Conservation (phyloP, 306 rosid species). For the Trifolium subterraneum region DNA sequence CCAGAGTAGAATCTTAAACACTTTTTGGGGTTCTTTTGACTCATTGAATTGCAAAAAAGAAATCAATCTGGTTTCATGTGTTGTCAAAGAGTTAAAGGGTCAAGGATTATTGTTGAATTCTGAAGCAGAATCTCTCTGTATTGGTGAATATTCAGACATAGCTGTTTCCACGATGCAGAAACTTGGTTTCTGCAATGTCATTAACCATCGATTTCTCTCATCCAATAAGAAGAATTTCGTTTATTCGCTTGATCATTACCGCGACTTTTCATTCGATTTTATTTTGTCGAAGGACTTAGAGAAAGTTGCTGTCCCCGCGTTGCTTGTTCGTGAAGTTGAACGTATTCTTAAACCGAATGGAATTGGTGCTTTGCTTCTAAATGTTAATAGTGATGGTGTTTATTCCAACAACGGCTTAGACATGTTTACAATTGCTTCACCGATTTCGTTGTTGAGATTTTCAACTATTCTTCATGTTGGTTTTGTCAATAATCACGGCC, state of each 20-base stretch:
- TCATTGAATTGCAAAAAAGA: slow-evolving; percentile 51
- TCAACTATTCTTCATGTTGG: slow-evolving; percentile 73
- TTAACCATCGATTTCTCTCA: slow-evolving; percentile 54
- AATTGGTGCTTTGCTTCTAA: slow-evolving; percentile 66
- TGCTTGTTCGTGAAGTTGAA: slow-evolving; percentile 79
- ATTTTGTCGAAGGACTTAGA: slow-evolving; percentile 71
- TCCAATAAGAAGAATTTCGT: slow-evolving; percentile 51
- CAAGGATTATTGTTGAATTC: slow-evolving; percentile 50
- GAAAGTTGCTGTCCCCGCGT: slow-evolving; percentile 70
- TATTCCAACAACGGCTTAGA: slow-evolving; percentile 33
- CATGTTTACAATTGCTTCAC: slow-evolving; percentile 66
- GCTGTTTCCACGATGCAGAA: slow-evolving; percentile 56
- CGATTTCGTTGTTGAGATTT: slow-evolving; percentile 67
- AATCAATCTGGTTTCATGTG: slow-evolving; percentile 52
- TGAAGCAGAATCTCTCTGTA: slow-evolving; percentile 60
- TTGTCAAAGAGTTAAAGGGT: slow-evolving; percentile 54
- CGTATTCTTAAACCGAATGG: slow-evolving; percentile 91
- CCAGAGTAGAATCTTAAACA: slow-evolving; percentile 57
- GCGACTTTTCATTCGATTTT: slow-evolving; percentile 71
- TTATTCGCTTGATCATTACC: slow-evolving; percentile 48
- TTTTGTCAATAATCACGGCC: slow-evolving; percentile 50
- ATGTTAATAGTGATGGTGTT: background rate
- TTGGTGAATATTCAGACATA: slow-evolving; percentile 63
- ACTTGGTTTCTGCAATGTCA: slow-evolving; percentile 64
- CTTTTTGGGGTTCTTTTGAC: slow-evolving; percentile 63